phyloP scores from a whole-genome alignment of 495 filamentous ascomycete genomes.

The Podospora sp. region DNA sequence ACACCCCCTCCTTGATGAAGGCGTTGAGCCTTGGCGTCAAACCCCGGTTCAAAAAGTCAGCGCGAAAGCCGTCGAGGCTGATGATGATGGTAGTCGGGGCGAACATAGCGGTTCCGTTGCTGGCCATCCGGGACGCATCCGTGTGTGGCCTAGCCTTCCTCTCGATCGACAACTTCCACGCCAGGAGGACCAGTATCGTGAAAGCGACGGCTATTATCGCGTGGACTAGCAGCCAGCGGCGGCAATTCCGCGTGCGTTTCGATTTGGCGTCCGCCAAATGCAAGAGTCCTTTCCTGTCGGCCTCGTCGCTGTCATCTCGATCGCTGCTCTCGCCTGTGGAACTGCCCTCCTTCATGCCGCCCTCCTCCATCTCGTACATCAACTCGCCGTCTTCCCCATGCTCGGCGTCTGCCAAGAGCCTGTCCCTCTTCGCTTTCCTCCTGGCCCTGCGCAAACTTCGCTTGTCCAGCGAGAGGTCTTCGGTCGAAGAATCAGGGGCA shows the following conservation, averaged over 20 bases:
- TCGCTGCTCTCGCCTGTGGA: slow-evolving; percentile 57
- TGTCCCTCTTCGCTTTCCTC: slow-evolving; percentile 51
- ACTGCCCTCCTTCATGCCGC: slow-evolving; percentile 67
- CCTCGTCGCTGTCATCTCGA: slow-evolving; percentile 56
- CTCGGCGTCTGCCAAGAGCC: slow-evolving; percentile 51
- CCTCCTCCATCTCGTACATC: slow-evolving; percentile 90
- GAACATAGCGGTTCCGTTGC: slow-evolving; percentile 84
- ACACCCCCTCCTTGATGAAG: slow-evolving; percentile 82
- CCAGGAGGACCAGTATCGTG: slow-evolving; percentile 51
- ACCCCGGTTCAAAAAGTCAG: slow-evolving; percentile 83
- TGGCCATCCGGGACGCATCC: slow-evolving; percentile 44
- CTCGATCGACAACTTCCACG: slow-evolving; percentile 52
- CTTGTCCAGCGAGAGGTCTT: slow-evolving; percentile 54
- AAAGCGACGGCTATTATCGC: slow-evolving; percentile 54
- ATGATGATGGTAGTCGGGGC: slow-evolving; percentile 90
- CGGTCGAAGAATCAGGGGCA: slow-evolving; percentile 29
- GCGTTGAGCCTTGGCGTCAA: slow-evolving; percentile 80
- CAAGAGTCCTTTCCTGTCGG: slow-evolving; percentile 52
- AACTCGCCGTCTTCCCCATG: slow-evolving; percentile 70
- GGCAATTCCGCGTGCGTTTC: slow-evolving; percentile 45
- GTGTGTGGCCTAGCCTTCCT: slow-evolving; percentile 29
- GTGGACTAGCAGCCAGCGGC: slow-evolving; percentile 56
- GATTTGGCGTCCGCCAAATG: slow-evolving; percentile 48
- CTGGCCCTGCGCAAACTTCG: slow-evolving; percentile 41
- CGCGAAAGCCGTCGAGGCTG: slow-evolving; percentile 95